Conservation (phyloP, 2,329 filamentous ascomycete species). For the Colletotrichum sidae region DNA sequence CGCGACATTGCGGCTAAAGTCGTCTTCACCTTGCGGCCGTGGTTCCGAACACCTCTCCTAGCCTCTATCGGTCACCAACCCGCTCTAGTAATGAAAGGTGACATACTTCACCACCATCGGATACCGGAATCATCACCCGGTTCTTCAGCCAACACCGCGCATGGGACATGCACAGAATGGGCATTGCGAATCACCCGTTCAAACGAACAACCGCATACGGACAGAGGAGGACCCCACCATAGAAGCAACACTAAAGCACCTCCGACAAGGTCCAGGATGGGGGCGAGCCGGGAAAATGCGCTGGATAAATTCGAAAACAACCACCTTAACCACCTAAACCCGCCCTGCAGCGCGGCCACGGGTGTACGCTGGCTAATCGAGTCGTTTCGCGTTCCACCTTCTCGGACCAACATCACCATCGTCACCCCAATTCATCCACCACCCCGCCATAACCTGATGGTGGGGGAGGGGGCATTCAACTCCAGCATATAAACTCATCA, state of each 20-base stretch:
- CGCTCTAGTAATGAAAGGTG: too few relatives aligned
- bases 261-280: conserved; percentile 15
- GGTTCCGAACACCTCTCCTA: too few relatives aligned
- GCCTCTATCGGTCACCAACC: too few relatives aligned
- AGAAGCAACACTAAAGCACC: neutral
- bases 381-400: conserved; percentile 37
- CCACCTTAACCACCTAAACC: too few relatives aligned
- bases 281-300: conserved; percentile 38
- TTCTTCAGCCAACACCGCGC: too few relatives aligned
- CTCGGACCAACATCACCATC: conserved; percentile 25
- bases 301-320: conserved; percentile 38
- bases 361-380: conserved; percentile 16
- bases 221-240: too few relatives aligned
- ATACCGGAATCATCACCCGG: too few relatives aligned
- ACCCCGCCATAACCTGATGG: conserved; percentile 3
- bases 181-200: too few relatives aligned
- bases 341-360: too few relatives aligned
- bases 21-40: neutral
- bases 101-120: too few relatives aligned
- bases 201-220: too few relatives aligned
- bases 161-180: too few relatives aligned
- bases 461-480: conserved; percentile 2
- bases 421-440: conserved; percentile 20
- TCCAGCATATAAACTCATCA: conserved; percentile 13
- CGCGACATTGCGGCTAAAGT: conserved; percentile 9